Evolutionary conservation across 257 asterid species (phyloP), one percentile per base, ranked within the genome.

Genomic region (Osmanthus fragrans): DNA sequence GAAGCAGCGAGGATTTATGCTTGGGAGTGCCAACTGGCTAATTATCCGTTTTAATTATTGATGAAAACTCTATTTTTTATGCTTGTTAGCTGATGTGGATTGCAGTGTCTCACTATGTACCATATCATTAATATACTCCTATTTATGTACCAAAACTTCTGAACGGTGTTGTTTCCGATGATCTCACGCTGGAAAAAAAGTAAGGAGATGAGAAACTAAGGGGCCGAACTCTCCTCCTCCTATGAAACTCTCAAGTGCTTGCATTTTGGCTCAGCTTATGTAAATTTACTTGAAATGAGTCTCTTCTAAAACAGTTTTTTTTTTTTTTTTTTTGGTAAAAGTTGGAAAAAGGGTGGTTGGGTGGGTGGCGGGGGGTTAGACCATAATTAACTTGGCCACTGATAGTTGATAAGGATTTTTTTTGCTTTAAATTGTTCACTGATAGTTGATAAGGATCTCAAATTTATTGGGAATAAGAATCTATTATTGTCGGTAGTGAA

Each of bases 1-100:
- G 96, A 90, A 85, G 97, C 97, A 7, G 92, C 91, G 82, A 85
- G 97, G 81, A 90, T 94, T 47, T 91, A 92, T 94, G 98, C 82
- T 84, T 90, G 85, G 98, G 97, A n/a, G n/a, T n/a, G n/a, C n/a
- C n/a, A n/a, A 30, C 70, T 0, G 25, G 8, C 54, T 51, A 10
- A 11, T 25, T 68, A 34, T 34, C 12, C 34, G 19, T 77, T 33
- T 19, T 29, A 56, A 47, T 21, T 54, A 69, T 70, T 33, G 27
- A 45, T 36, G 9, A 36, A 5, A 29, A 42, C 32, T 77, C 51
- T 3, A 7, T 6, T 36, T 68, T 71, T 51, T 7, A 51, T 73
- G 12, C 56, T 81, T 64, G 34, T 82, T 75, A 3, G 72, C 90
- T 90, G 78, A 89, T 74, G 80, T 42, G 71, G 75, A 60, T 73